Base-by-base conservation (phyloP, 345 rosid genomes). In the Melaleuca alternifolia region DNA sequence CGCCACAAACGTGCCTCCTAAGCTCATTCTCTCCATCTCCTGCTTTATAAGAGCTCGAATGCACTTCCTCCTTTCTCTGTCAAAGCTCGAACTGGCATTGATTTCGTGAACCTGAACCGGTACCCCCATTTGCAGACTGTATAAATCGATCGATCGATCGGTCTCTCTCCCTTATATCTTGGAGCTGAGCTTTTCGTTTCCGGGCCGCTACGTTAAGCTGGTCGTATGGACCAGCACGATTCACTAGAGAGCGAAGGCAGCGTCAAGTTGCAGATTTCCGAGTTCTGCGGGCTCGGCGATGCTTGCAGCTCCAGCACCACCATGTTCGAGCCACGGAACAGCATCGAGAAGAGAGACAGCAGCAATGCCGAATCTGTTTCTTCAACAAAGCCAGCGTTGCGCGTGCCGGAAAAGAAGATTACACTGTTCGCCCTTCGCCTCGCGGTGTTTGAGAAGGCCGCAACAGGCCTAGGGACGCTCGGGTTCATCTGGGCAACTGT, bases 401-500 rank as follows among this genome's bases (percentile, higher is more conserved):
- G 54, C 3, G 98, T 96, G 21, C 98, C 98, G 1, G 99, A 97
- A 90, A 92, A 94, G 89, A 93, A 95, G 81, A 93, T 97, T n/a
- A 95, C 98, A 5, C 95, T 96, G 37, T 95, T 97, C 3, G 97
- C 99, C 81, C 95, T 97, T 62, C 93, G 94, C 41, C 96, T 97
- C 1, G 97, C 98, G 0, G 91, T 96, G 79, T 89, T 95, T 3
- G 99, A 97, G 92, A 97, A 97, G 90, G 87, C 93, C 7, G 99
- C 99, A 7, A 96, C 98, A 9, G 93, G 95, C 15, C 89, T 97
- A 2, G 99, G 98, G 85, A 92, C 99, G 3, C 94, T 97, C 0
- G 98, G 99, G 5, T 97, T 97, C 85, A 95, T 95, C 87, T 95
- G 99, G 99, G 99, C 98, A 33, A 97, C 99, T 2, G 98, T 97